These are phyloP conservation scores for Globisporangium cylindrosporum DNA, from an alignment of 352 stramenopile genomes.

Conservation along the genomic window DNA sequence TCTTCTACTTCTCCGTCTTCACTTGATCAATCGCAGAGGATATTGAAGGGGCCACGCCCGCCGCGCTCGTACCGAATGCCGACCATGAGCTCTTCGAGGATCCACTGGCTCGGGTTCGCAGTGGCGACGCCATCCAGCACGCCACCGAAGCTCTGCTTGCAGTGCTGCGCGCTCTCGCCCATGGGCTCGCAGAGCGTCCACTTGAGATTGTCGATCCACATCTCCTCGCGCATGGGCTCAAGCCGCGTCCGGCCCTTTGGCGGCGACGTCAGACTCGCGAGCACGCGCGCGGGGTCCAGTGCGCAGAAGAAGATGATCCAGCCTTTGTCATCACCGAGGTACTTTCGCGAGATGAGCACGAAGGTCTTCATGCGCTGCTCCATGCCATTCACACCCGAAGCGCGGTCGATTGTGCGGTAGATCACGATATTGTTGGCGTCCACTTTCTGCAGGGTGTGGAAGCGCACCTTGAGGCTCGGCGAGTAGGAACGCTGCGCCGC, in stretches of 20 bases:
- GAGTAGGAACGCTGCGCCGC: constrained; percentile 9
- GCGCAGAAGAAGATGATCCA: constrained; percentile 12
- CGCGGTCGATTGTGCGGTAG: constrained; percentile 21
- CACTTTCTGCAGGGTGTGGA: constrained; percentile 18
- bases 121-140: constrained; percentile 16
- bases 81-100: constrained; percentile 19
- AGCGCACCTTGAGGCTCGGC: constrained; percentile 16
- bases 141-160: constrained; percentile 15
- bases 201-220: constrained; percentile 21
- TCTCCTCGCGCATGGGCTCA: constrained; percentile 15
- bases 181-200: constrained; percentile 17
- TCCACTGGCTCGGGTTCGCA: constrained; percentile 18
- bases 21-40: constrained; percentile 1
- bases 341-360: constrained; percentile 12
- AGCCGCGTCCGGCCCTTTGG: constrained; percentile 1
- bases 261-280: not conserved
- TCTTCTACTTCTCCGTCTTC: not conserved
- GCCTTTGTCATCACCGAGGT: not conserved
- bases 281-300: constrained; percentile 12
- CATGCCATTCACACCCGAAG: not conserved
- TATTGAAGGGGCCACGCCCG: constrained; percentile 10
- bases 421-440: constrained; percentile 17
- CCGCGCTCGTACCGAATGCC: constrained; percentile 18
- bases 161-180: constrained; percentile 14
- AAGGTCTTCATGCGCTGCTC: constrained; percentile 17